Percentiles rank a stretch among this genome's conserved stretches.
These are phyloP conservation scores for Chimonanthus praecox DNA, from an alignment of 164 flowering plant genomes.

Conservation along the genomic window DNA sequence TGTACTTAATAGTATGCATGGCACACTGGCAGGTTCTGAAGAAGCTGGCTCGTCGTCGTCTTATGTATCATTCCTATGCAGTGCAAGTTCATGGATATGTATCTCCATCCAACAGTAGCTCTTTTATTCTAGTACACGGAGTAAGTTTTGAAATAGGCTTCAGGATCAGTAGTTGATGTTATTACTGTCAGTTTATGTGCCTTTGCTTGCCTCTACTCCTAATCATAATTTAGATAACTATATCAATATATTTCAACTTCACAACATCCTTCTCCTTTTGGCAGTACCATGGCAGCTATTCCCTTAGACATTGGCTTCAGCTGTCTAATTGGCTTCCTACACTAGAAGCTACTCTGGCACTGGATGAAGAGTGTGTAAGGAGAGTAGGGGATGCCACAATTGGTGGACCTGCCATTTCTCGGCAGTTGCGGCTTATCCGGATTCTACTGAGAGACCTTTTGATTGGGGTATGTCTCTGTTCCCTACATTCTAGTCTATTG, in stretches of 20 bases:
- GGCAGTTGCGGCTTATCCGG: constrained; percentile 71
- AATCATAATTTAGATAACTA: too few relatives aligned
- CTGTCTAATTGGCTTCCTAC: constrained; percentile 97
- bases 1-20: neutral
- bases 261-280: constrained; percentile 2
- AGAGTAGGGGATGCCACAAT: constrained; percentile 84
- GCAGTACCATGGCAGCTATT: constrained; percentile 95
- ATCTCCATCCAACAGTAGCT: constrained; percentile 36
- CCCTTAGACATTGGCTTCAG: constrained; percentile 96
- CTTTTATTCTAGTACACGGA: constrained; percentile 87
- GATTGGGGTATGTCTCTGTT: constrained; percentile 67
- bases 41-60: constrained; percentile 66
- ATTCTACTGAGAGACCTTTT: constrained; percentile 93
- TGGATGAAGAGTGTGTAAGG: constrained; percentile 88
- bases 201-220: too few relatives aligned
- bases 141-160: constrained; percentile 34
- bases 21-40: constrained; percentile 58
- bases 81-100: constrained; percentile 96
- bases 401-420: constrained; percentile 89
- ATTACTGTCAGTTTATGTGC: neutral
- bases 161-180: neutral
- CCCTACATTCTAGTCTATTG: neutral
- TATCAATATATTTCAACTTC: neutral
- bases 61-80: constrained; percentile 89
- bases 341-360: constrained; percentile 84